Conservation (phyloP, 345 rosid genomes). For the Laguncularia racemosa region DNA sequence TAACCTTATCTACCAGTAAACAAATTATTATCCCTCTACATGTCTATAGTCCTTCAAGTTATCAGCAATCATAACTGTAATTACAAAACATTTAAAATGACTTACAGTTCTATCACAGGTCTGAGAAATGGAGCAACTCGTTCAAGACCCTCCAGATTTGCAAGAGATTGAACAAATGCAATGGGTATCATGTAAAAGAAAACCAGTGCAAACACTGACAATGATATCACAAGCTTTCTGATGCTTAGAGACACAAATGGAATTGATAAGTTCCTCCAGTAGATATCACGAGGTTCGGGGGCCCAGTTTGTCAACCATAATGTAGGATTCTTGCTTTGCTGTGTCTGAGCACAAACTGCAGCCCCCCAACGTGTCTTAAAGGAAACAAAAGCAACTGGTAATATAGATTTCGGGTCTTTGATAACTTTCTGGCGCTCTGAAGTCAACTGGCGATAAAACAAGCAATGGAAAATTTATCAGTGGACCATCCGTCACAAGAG, state of each 20-base stretch:
- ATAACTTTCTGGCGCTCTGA: conserved; percentile 69
- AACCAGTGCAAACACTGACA: conserved; percentile 77
- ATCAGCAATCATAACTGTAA: too few relatives aligned
- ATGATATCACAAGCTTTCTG: conserved; percentile 60
- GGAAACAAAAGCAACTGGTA: conserved; percentile 88
- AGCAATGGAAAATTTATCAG: neutral
- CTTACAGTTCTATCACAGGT: conserved; percentile 89
- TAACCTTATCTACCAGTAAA: too few relatives aligned
- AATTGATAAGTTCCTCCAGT: conserved; percentile 90
- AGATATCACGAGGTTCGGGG: conserved; percentile 93
- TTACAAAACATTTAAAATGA: neutral
- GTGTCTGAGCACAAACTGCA: conserved; percentile 97
- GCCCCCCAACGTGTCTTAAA: conserved; percentile 97
- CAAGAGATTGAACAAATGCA: conserved; percentile 97
- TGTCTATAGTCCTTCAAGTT: too few relatives aligned
- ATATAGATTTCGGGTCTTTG: conserved; percentile 56
- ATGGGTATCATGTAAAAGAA: conserved; percentile 99
- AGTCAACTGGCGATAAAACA: conserved; percentile 46
- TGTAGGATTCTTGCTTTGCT: conserved; percentile 93
- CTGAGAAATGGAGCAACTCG: conserved; percentile 94
- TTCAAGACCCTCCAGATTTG: conserved; percentile 91
- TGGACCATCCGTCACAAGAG: neutral
- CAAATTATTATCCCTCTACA: too few relatives aligned
- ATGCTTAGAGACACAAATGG: conserved; percentile 84
- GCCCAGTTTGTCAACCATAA: conserved; percentile 94